phyloP scores from a whole-genome alignment of 306 rosid species.

The Trichosanthes truncata region DNA sequence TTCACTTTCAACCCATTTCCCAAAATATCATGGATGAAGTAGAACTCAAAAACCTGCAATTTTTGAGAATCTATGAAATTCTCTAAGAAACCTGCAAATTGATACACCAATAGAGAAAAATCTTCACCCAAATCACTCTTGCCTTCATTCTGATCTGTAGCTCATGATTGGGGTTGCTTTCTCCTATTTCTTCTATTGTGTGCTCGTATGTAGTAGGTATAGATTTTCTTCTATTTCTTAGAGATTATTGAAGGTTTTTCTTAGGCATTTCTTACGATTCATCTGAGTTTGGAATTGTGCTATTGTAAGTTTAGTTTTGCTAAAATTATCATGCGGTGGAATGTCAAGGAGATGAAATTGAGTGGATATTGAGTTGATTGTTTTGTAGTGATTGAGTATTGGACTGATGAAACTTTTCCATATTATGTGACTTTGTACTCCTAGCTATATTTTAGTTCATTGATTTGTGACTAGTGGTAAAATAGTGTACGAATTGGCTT shows the following conservation, averaged over 20 bases:
- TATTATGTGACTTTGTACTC: background rate
- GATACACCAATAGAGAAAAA: too few species aligned
- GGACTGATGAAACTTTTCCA: background rate
- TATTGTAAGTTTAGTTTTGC: background rate
- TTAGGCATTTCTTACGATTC: background rate
- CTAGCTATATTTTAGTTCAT: background rate
- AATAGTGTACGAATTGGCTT: background rate
- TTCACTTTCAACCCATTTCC: too few species aligned
- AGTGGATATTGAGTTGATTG: background rate
- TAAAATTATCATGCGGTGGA: background rate
- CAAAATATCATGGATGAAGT: too few species aligned
- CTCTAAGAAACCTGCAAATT: too few species aligned
- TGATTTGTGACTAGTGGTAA: background rate
- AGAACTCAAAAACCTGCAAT: too few species aligned
- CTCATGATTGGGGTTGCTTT: background rate
- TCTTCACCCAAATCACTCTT: too few species aligned
- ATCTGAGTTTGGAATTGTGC: background rate
- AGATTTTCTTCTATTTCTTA: background rate
- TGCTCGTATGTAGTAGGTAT: background rate
- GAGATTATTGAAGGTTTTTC: background rate
- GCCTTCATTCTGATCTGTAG: background rate
- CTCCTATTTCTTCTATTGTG: background rate
- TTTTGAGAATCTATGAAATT: too few species aligned
- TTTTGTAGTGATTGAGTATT: background rate
- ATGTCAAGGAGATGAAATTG: background rate